phyloP scores from a whole-genome alignment of 2,329 filamentous ascomycete species.

The Fusarium sambucinum region DNA sequence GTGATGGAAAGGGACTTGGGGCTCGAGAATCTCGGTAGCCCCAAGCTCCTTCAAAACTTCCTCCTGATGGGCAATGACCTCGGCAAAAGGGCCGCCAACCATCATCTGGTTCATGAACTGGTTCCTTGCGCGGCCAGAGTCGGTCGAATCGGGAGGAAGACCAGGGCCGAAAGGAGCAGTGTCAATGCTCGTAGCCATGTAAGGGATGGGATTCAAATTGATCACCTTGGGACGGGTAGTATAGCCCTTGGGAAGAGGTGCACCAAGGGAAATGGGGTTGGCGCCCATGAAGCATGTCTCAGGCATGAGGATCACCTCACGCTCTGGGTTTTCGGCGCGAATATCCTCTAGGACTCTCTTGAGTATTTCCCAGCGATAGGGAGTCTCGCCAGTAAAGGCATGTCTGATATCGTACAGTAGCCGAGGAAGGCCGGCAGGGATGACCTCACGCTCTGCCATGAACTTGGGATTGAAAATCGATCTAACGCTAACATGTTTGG shows the following conservation, averaged over 20 bases:
- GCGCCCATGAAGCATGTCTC: conserved; percentile 56
- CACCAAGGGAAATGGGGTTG: conserved; percentile 55
- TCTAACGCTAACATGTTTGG: conserved; percentile 49
- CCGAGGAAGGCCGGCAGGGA: conserved; percentile 44
- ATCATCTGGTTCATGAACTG: conserved; percentile 45
- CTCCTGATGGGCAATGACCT: conserved; percentile 41
- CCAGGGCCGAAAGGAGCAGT: conserved; percentile 55
- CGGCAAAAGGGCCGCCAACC: conserved; percentile 41
- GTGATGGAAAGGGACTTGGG: conserved; percentile 44
- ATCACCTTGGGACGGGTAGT: conserved; percentile 53
- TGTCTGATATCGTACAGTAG: conserved; percentile 50
- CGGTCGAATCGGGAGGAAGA: conserved; percentile 54
- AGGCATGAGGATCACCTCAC: conserved; percentile 58
- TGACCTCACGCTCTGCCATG: conserved; percentile 23
- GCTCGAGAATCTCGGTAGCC: conserved; percentile 38
- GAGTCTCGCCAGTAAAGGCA: conserved; percentile 47
- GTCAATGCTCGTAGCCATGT: conserved; percentile 54
- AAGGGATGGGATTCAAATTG: conserved; percentile 55
- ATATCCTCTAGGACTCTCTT: conserved; percentile 53
- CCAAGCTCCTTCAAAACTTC: conserved; percentile 49
- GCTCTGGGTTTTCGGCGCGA: conserved; percentile 49
- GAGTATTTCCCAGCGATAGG: conserved; percentile 50
- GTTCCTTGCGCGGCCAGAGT: conserved; percentile 54
- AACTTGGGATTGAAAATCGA: conserved; percentile 32
- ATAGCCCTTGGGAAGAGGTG: conserved; percentile 55